These are phyloP conservation scores for Murraya koenigii DNA, from an alignment of 345 rosid species.

Conservation along the genomic window DNA sequence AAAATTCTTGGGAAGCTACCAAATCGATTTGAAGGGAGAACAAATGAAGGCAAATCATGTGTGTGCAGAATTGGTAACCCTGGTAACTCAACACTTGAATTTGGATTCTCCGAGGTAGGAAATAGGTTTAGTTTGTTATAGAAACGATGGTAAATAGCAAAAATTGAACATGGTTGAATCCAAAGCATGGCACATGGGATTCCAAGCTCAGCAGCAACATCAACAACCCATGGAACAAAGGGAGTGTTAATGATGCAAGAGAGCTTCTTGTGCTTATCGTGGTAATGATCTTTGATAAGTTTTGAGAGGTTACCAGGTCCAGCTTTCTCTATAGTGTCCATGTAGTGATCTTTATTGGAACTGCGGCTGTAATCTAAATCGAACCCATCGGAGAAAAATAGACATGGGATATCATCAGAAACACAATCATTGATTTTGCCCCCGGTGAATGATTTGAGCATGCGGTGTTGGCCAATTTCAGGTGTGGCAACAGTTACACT, in stretches of 20 bases:
- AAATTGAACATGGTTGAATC: constrained; percentile 54
- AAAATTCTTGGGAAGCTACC: constrained; percentile 21
- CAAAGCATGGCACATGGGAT: constrained; percentile 52
- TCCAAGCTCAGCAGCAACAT: constrained; percentile 33
- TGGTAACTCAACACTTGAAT: constrained; percentile 28
- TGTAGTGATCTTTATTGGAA: constrained; percentile 36
- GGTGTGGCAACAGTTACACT: constrained; percentile 39
- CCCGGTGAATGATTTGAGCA: constrained; percentile 25
- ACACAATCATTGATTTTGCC: constrained; percentile 10
- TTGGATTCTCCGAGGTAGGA: constrained; percentile 30
- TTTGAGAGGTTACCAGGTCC: constrained; percentile 38
- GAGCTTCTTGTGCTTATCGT: constrained; percentile 26
- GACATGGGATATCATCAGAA: constrained; percentile 26
- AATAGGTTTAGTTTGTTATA: constrained; percentile 31
- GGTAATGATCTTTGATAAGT: constrained; percentile 30
- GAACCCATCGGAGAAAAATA: constrained; percentile 49
- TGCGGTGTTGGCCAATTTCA: constrained; percentile 28
- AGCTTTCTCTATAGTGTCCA: constrained; percentile 23
- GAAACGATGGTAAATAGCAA: constrained; percentile 38
- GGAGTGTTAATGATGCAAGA: constrained; percentile 44
- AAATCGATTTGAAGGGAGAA: constrained; percentile 36
- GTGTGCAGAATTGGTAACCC: constrained; percentile 37
- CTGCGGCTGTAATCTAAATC: constrained; percentile 36
- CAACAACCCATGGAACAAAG: constrained; percentile 49
- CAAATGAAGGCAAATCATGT: constrained; percentile 49